phyloP scores from a whole-genome alignment of 768 basidiomycete species.

The Naematelia encephala region DNA sequence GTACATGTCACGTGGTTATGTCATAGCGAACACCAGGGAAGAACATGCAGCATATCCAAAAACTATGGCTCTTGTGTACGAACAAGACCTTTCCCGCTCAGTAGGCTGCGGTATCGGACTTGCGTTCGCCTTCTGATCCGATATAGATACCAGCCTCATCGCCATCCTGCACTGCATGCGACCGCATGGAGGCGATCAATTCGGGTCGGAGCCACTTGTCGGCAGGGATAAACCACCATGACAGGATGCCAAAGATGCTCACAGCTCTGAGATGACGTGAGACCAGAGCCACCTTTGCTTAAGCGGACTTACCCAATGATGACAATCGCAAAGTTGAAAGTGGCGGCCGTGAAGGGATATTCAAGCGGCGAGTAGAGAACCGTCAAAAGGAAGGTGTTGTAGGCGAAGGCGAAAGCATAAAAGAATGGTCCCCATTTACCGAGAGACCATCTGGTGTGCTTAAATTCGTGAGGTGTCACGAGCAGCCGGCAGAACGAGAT shows the following conservation, averaged over 20 bases:
- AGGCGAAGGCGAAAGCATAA: background rate
- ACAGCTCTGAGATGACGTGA: background rate
- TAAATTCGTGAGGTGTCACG: constrained; percentile 1
- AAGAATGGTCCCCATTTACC: constrained; percentile 1
- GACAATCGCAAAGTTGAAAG: constrained; percentile 3
- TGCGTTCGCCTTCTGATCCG: no score
- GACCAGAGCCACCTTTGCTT: background rate
- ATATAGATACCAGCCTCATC: no score
- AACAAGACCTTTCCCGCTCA: no score
- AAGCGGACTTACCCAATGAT: background rate
- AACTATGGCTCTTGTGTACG: no score
- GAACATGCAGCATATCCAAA: no score
- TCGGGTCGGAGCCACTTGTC: background rate
- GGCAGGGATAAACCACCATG: constrained; percentile 1
- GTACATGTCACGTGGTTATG: no score
- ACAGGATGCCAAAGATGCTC: background rate
- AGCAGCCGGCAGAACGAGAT: constrained; percentile 4
- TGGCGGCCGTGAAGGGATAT: constrained; percentile 3
- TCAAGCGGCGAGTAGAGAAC: constrained; percentile 1
- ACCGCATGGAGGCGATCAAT: constrained; percentile 3
- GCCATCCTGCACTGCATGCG: no score
- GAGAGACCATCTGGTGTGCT: constrained; percentile 1
- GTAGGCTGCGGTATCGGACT: no score
- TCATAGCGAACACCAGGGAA: no score
- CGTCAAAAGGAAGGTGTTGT: background rate